Base-by-base conservation (phyloP, 164 flowering plant genomes). In the Magnolia changhungtana region DNA sequence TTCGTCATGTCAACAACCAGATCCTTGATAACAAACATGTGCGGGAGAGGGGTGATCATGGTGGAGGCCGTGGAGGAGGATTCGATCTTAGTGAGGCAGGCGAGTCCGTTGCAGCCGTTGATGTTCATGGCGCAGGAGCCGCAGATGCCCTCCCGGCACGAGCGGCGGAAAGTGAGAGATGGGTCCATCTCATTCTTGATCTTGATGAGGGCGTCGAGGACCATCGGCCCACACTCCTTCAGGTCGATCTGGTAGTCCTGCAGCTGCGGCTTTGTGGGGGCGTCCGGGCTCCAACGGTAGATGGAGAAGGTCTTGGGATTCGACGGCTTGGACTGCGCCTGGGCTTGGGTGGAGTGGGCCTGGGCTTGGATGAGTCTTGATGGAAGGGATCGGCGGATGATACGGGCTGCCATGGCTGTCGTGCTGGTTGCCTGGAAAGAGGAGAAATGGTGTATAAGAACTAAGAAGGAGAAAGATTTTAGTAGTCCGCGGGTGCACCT, bases 91-190 rank as follows among this genome's bases (percentile, higher is more conserved):
- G 97, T 94, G 71, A 96, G 80, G 76, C 99, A 96, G 6, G 99
- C 99, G 14, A 96, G 85, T 1, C 98, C 98, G 69, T 96, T 96
- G 71, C 95, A 89, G 10, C 99, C 99, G 76, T 96, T 89, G 77
- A 96, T 96, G 82, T 91, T 94, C 99, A 96, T 96, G 1, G 98
- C 98, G 80, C 99, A 96, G 10, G 99, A 96, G 4, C 99, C 99
- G 75, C 99, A 96, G 77, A 96, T 96, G 13, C 99, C 99, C 72
- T 96, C 99, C 0, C 99, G 91, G 84, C 99, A 96, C 0, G 98
- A 94, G 0, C 99, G 84, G 3, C 99, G 93, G 83, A 94, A 96
- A 19, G 99, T 94, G 8, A 96, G 87, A 20, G 96, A 67, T 0
- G 97, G 96, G 74, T 96, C 99, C 72, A 94, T 80, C 84, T 96